Evolutionary conservation across 129 eudicot genomes (phyloP).

Genomic region (Rutidosis leptorrhynchoides): DNA sequence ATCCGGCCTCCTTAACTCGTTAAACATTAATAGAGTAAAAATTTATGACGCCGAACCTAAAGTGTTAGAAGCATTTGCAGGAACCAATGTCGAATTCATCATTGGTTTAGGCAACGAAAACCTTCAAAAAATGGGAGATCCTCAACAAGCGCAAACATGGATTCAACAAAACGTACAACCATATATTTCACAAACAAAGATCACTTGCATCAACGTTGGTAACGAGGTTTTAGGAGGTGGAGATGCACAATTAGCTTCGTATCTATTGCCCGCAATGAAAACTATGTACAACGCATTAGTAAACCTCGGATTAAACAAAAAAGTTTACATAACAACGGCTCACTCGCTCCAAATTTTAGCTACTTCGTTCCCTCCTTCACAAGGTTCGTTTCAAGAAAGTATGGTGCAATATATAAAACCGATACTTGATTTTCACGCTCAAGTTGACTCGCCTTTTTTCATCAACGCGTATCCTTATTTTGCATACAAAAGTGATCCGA

Average conservation of each 20-base stretch:
- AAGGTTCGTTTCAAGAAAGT: conserved; percentile 65
- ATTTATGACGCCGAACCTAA: conserved; percentile 83
- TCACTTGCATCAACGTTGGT: conserved; percentile 75
- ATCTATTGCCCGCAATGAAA: conserved; percentile 85
- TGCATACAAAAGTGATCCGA: conserved; percentile 73
- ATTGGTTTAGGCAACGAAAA: conserved; percentile 78
- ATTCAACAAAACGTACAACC: conserved; percentile 75
- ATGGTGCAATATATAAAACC: conserved; percentile 61
- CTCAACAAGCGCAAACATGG: conserved; percentile 78
- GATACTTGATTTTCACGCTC: conserved; percentile 64
- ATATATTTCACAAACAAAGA: conserved; percentile 62
- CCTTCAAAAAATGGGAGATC: conserved; percentile 55
- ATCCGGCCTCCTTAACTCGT: conserved; percentile 50
- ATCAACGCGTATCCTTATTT: conserved; percentile 89
- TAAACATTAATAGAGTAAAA: conserved; percentile 67
- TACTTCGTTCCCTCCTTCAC: conserved; percentile 79
- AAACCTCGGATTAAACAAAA: conserved; percentile 52
- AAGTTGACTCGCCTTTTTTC: conserved; percentile 69
- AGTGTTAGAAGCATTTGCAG: conserved; percentile 70
- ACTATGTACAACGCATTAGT: conserved; percentile 55
- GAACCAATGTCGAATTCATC: conserved; percentile 56
- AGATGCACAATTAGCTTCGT: conserved; percentile 41
- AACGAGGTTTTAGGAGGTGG: conserved; percentile 64
- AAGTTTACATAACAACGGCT: conserved; percentile 72
- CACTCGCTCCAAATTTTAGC: conserved; percentile 68